Percentiles rank a stretch among this genome's conserved stretches.
These are phyloP conservation scores for Russula sp. DNA, from an alignment of 768 basidiomycete genomes.

Conservation along the genomic window DNA sequence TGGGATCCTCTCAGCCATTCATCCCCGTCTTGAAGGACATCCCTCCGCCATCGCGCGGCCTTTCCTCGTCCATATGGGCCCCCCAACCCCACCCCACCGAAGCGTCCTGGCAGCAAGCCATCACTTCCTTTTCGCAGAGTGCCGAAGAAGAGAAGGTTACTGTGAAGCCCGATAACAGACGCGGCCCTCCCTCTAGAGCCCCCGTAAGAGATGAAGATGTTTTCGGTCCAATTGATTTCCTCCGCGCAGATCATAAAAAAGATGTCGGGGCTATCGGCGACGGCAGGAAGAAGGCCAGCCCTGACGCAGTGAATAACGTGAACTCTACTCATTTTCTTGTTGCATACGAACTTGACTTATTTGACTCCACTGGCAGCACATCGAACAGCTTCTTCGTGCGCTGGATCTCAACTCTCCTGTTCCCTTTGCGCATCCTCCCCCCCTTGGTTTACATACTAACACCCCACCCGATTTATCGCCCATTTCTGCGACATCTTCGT, in stretches of 20 bases:
- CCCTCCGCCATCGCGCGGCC: conserved; percentile 20
- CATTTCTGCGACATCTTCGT: conserved; percentile 61
- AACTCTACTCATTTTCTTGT: conserved; percentile 29
- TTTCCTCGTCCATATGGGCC: conserved; percentile 65
- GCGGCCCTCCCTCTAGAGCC: conserved; percentile 29
- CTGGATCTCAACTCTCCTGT: conserved; percentile 75
- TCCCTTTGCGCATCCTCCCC: conserved; percentile 36
- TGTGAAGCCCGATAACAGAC: conserved; percentile 26
- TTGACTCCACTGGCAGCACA: conserved; percentile 44
- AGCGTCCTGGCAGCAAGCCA: conserved; percentile 58
- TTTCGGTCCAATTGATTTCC: conserved; percentile 49
- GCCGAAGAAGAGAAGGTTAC: conserved; percentile 36
- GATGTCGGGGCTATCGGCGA: conserved; percentile 74
- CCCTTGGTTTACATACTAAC: conserved; percentile 40
- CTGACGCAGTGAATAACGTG: conserved; percentile 53
- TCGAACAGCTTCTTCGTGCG: conserved; percentile 74
- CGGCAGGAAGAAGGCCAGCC: conserved; percentile 58
- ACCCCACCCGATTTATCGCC: conserved; percentile 65
- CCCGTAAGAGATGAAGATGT: conserved; percentile 51
- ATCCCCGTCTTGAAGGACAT: conserved; percentile 18
- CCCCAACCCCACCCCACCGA: conserved; percentile 69
- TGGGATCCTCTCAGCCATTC: conserved; percentile 24
- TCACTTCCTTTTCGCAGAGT: conserved; percentile 49
- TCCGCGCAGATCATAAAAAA: conserved; percentile 37
- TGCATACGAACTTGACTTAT: conserved; percentile 20